These are phyloP conservation scores for Onygena corvina DNA, from an alignment of 2,329 filamentous ascomycete species.

Conservation along the genomic window DNA sequence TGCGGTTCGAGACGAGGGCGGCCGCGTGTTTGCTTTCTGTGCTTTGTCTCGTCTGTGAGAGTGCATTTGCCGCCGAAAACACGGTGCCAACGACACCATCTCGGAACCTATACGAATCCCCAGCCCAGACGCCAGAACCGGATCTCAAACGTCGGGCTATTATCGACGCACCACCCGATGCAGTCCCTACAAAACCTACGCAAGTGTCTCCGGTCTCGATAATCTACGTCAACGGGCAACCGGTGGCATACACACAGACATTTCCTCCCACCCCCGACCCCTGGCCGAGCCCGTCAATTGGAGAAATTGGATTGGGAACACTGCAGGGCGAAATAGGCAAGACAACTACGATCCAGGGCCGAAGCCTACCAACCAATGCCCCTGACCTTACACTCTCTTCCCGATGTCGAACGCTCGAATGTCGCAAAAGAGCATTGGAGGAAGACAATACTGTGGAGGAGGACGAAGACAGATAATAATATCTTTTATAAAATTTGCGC, in stretches of 20 bases:
- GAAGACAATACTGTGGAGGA: background rate
- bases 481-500: background rate
- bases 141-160: constrained; percentile 19
- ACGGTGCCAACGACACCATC: background rate
- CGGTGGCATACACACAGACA: constrained; percentile 20
- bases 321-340: constrained; percentile 14
- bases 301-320: constrained; percentile 25
- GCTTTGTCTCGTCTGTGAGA: background rate
- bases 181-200: constrained; percentile 18
- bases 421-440: background rate
- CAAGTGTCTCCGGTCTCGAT: constrained; percentile 23
- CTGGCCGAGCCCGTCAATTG: constrained; percentile 21
- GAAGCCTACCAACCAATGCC: constrained; percentile 1
- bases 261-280: constrained; percentile 23
- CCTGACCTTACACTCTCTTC: background rate
- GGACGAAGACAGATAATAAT: background rate
- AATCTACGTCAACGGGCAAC: constrained; percentile 15
- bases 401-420: constrained; percentile 5
- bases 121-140: background rate
- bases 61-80: background rate
- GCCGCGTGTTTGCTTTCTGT: background rate
- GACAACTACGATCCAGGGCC: constrained; percentile 19
- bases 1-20: background rate
- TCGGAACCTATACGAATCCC: background rate
- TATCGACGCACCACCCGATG: constrained; percentile 19